Evolutionary conservation across 2,329 filamentous ascomycete species (phyloP).

Genomic region (Cladosporium sp.): DNA sequence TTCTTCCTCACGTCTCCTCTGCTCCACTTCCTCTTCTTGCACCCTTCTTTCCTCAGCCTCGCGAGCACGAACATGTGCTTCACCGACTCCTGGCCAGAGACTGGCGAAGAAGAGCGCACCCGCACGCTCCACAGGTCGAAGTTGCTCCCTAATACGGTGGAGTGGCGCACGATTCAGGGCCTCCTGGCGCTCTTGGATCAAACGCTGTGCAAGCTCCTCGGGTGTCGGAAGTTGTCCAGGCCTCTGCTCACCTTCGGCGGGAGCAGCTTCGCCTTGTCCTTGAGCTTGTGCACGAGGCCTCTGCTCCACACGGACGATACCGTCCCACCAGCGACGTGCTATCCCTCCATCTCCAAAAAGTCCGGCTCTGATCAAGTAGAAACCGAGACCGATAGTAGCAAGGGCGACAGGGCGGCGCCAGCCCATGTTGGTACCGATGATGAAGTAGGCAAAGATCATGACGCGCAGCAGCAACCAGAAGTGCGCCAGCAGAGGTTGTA

Average conservation of each 20-base stretch:
- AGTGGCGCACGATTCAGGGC: conserved; percentile 20
- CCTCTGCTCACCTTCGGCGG: conserved; percentile 9
- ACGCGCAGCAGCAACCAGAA: conserved; percentile 61
- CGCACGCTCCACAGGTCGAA: conserved; percentile 55
- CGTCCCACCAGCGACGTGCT: conserved; percentile 47
- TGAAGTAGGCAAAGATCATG: conserved; percentile 60
- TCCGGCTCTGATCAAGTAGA: conserved; percentile 45
- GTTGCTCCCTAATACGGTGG: conserved; percentile 32
- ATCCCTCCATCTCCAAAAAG: conserved; percentile 42
- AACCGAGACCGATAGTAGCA: conserved; percentile 40
- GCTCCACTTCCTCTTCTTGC: conserved; percentile 31
- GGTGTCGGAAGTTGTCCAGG: conserved; percentile 39
- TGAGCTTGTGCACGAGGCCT: conserved; percentile 19
- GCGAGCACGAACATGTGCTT: conserved; percentile 58
- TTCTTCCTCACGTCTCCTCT: conserved; percentile 29
- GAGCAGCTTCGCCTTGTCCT: conserved; percentile 12
- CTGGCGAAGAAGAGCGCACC: conserved; percentile 64
- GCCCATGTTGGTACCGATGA: conserved; percentile 50
- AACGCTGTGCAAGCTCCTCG: conserved; percentile 43
- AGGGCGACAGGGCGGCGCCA: conserved; percentile 46
- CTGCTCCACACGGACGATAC: conserved; percentile 37
- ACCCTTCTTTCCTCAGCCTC: conserved; percentile 41
- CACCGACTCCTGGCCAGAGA: conserved; percentile 62
- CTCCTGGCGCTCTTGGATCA: conserved; percentile 36
- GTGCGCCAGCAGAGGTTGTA: conserved; percentile 43